Evolutionary conservation across 768 basidiomycete genomes (phyloP).

Genomic region (Collybiopsis confluens): DNA sequence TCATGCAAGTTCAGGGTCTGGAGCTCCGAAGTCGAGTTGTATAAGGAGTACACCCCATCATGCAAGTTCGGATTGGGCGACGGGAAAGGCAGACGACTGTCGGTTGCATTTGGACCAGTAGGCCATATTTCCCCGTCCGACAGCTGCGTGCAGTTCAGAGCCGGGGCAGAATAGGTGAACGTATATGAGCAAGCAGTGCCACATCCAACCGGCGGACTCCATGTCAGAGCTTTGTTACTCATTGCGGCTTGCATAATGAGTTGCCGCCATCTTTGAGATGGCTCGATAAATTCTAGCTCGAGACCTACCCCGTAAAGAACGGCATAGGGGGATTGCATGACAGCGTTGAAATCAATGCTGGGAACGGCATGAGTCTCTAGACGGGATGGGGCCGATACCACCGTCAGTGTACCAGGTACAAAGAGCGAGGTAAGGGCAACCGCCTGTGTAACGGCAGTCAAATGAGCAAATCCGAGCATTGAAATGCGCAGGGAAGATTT

Average conservation of each 20-base stretch:
- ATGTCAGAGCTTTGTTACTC: background rate
- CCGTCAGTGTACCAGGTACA: background rate
- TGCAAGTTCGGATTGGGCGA: too few species aligned
- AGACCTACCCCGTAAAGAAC: background rate
- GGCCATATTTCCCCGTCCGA: background rate
- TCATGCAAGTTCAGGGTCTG: background rate
- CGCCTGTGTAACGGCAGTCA: background rate
- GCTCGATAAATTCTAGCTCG: background rate
- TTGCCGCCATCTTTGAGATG: background rate
- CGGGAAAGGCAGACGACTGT: too few species aligned
- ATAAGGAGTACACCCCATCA: too few species aligned
- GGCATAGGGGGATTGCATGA: background rate
- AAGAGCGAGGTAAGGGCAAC: background rate
- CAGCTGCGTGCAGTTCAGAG: background rate
- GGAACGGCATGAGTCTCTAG: background rate
- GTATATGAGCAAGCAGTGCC: background rate
- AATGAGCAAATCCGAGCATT: background rate
- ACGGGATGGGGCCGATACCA: background rate
- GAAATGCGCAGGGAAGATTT: background rate
- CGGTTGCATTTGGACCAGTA: background rate
- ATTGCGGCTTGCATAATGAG: background rate
- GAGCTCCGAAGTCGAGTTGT: background rate
- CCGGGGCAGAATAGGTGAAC: background rate
- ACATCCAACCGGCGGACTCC: background rate
- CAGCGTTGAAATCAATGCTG: background rate